phyloP scores from a whole-genome alignment of 345 rosid species.

The Microthlaspi erraticum region DNA sequence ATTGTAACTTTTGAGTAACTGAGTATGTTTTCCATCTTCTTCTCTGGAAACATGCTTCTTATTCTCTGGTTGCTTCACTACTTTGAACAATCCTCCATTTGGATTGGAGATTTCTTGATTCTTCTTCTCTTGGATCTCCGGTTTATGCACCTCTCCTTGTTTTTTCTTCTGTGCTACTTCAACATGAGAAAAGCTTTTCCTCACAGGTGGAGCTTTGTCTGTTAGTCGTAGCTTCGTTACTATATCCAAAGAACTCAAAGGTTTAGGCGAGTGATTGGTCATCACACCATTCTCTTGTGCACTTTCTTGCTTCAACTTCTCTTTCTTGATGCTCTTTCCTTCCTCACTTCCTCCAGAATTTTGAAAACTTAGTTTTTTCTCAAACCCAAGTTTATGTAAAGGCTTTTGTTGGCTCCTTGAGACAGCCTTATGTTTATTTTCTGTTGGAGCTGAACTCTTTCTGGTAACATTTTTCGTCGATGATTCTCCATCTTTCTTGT shows the following conservation, averaged over 20 bases:
- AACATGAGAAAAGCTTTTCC: conserved; percentile 44
- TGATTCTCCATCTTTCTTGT: conserved; percentile 49
- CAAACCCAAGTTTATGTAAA: conserved; percentile 11
- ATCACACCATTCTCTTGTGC: conserved; percentile 25
- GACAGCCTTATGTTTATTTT: conserved; percentile 42
- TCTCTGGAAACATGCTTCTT: conserved; percentile 47
- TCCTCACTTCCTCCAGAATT: conserved; percentile 21
- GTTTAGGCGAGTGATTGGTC: conserved; percentile 40
- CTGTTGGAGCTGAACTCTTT: conserved; percentile 43
- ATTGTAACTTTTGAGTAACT: conserved; percentile 36
- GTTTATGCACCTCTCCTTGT: conserved; percentile 38
- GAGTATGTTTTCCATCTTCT: conserved; percentile 46
- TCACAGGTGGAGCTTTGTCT: conserved; percentile 47
- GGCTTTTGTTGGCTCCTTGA: conserved; percentile 45
- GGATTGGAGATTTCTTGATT: conserved; percentile 48
- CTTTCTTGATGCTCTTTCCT: conserved; percentile 45
- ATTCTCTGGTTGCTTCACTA: conserved; percentile 45
- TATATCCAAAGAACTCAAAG: conserved; percentile 33
- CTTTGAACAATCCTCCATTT: conserved; percentile 42
- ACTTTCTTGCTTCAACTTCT: conserved; percentile 39
- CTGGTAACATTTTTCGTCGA: conserved; percentile 31
- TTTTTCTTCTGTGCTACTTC: conserved; percentile 33
- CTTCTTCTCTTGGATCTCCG: conserved; percentile 46
- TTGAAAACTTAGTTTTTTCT: conserved; percentile 24
- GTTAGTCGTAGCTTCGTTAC: conserved; percentile 44